phyloP scores from a whole-genome alignment of 2,329 filamentous ascomycete genomes.

The Aureobasidium mangrovei region DNA sequence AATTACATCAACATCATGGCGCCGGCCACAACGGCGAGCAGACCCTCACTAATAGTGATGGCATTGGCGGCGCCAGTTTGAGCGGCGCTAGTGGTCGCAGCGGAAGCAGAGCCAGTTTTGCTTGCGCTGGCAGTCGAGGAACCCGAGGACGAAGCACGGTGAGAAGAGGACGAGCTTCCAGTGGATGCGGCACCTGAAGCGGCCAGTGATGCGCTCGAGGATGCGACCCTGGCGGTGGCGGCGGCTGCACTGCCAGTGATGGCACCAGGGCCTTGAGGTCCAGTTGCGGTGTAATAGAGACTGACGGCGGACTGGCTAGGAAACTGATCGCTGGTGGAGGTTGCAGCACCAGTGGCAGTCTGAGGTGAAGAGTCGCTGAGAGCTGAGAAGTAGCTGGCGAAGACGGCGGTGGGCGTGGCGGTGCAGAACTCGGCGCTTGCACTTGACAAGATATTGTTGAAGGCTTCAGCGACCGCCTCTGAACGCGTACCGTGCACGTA shows the following conservation, averaged over 20 bases:
- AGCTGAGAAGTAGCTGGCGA: constrained; percentile 27
- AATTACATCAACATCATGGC: constrained; percentile 9
- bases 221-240: background rate
- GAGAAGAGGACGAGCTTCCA: background rate
- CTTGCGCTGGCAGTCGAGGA: background rate
- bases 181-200: background rate
- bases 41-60: background rate
- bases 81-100: background rate
- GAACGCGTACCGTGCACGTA: constrained; percentile 34
- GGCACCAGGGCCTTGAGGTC: constrained; percentile 32
- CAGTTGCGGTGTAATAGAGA: constrained; percentile 36
- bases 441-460: constrained; percentile 28
- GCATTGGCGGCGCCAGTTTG: background rate
- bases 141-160: background rate
- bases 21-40: constrained; percentile 6
- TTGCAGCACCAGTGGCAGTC: constrained; percentile 24
- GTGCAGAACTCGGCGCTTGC: constrained; percentile 32
- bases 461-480: constrained; percentile 29
- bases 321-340: constrained; percentile 27
- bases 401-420: constrained; percentile 31
- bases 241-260: constrained; percentile 31
- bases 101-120: background rate
- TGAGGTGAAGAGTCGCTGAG: constrained; percentile 22
- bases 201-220: background rate
- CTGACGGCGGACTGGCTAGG: constrained; percentile 34